phyloP scores from a whole-genome alignment of 306 rosid genomes.

The Vicia faba region DNA sequence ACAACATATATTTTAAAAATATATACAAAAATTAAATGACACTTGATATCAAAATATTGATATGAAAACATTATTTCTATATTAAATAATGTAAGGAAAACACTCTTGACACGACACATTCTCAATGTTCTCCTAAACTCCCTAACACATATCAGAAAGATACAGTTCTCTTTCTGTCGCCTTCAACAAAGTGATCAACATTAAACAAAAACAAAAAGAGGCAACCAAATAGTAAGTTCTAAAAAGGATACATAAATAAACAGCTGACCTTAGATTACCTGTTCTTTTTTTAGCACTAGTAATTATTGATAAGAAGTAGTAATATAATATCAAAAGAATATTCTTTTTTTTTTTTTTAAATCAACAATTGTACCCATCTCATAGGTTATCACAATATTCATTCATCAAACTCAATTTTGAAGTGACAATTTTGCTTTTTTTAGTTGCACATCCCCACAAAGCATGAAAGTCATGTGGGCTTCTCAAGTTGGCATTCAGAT shows the following conservation, averaged over 20 bases:
- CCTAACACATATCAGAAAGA: no score
- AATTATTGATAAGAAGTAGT: no score
- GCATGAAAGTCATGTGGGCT: no score
- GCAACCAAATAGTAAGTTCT: conserved; percentile 1
- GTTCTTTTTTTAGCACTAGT: neutral
- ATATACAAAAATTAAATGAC: neutral
- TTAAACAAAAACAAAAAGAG: neutral
- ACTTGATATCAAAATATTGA: no score
- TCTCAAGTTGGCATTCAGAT: no score
- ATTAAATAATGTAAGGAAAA: neutral
- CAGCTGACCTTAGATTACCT: neutral
- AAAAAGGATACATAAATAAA: neutral
- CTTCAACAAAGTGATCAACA: conserved; percentile 10
- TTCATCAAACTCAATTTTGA: conserved; percentile 3
- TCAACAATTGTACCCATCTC: conserved; percentile 8
- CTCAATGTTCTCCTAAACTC: no score
- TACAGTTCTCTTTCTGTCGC: neutral
- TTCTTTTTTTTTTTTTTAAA: conserved; percentile 10
- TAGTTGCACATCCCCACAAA: neutral
- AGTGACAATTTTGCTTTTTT: conserved; percentile 20
- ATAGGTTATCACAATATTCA: no score
- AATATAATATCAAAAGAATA: no score
- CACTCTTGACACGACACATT: no score
- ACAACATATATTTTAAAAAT: no score
- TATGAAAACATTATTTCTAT: neutral